Base-by-base conservation (phyloP, 1,284 basidiomycete species). In the Tremellales sp. region DNA sequence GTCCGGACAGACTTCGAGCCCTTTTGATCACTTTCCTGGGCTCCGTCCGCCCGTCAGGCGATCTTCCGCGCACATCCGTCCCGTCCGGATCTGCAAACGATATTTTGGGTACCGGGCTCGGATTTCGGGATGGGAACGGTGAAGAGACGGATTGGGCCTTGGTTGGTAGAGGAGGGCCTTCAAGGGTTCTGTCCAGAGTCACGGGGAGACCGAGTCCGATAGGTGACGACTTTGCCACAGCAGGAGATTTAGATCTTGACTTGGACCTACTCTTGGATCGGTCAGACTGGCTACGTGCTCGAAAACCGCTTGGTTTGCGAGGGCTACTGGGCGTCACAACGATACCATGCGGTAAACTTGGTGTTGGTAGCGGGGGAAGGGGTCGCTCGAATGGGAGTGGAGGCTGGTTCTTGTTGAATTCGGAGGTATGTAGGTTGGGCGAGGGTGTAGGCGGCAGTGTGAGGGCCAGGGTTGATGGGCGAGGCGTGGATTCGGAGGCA, bases 281-380 rank as follows among this genome's bases (percentile, higher is more conserved):
- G n/a, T n/a, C n/a, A 42, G 35, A 39, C 16, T 38, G 36, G 1
- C 36, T 21, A 25, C 38, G 43, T 18, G 40, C 44, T 9, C 37
- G 41, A 32, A 44, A 35, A 21, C 48, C 19, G 31, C 16, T 50
- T 44, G 33, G 19, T 40, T 59, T 58, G 5, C 50, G 46, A 0
- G 67, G 67, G 28, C 62, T 65, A 40, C 61, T 64, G 3, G 67
- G 67, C 0, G 67, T 71, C 27, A 71, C 57, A 34, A 68, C 59
- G 34, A 69, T 69, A 29, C 57, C 58, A 3, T 49, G 50, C 2
- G 65, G 61, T 3, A 57, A 10, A 8, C 44, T 47, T 10, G 47
- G 42, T 12, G 48, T 45, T 13, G 64, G 60, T 27, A 63, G 37
- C 25, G 63, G 60, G 4, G 64, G 64, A 14, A 66, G 51, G 1